Evolutionary conservation across 2,329 filamentous ascomycete genomes (phyloP).

Genomic region (Trichoderma afroharzianum): DNA sequence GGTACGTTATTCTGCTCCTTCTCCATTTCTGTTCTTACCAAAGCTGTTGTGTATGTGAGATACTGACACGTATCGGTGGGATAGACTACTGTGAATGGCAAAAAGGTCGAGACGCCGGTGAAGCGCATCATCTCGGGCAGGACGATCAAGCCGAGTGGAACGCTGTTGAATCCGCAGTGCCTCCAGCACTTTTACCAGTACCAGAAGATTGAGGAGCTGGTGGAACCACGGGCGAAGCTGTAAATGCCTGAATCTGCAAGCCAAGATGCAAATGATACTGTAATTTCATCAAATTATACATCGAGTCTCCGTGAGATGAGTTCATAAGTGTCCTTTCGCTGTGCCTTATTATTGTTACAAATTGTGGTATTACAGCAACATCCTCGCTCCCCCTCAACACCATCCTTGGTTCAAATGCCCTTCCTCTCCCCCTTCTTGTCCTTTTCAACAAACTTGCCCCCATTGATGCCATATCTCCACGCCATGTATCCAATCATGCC

Average conservation of each 20-base stretch:
- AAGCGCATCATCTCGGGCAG: conserved; percentile 80
- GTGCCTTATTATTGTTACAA: background rate
- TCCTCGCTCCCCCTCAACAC: background rate
- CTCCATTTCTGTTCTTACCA: background rate
- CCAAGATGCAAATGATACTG: background rate
- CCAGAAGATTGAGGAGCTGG: conserved; percentile 35
- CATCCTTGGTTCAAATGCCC: background rate
- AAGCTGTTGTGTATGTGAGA: background rate
- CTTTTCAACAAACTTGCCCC: conserved; percentile 37
- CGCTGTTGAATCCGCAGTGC: conserved; percentile 71
- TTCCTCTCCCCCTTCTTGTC: conserved; percentile 22
- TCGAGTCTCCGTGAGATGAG: background rate
- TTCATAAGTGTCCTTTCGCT: background rate
- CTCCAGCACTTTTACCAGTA: conserved; percentile 78
- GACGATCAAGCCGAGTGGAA: conserved; percentile 70
- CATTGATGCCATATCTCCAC: conserved; percentile 48
- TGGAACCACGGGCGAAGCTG: conserved; percentile 30
- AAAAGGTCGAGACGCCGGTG: conserved; percentile 80
- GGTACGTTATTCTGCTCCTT: conserved; percentile 44
- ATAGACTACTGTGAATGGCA: conserved; percentile 75
- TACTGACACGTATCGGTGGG: conserved; percentile 21
- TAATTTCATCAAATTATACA: background rate
- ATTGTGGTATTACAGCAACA: background rate
- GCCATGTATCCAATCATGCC: conserved; percentile 48
- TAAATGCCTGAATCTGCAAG: conserved; percentile 13